Percentiles rank a stretch among this genome's conserved stretches.
phyloP scores from a whole-genome alignment of 495 filamentous ascomycete species.

The Neurospora intermedia region DNA sequence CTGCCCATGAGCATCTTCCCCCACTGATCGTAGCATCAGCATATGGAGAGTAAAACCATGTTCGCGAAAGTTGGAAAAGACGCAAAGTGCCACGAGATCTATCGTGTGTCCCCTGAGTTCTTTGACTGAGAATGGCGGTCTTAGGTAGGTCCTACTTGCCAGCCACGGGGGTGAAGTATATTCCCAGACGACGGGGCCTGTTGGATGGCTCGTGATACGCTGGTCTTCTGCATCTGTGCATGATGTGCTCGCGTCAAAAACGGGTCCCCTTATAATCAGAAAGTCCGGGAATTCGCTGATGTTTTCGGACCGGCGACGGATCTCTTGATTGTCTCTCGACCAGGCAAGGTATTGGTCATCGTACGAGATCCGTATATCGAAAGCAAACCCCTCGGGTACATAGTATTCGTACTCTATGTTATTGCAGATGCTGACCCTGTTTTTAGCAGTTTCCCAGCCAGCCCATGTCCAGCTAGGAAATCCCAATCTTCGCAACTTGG shows the following conservation, averaged over 20 bases:
- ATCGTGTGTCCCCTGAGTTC: not conserved
- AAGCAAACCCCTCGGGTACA: not conserved
- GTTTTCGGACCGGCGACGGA: rapidly evolving
- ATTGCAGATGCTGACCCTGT: too few species aligned
- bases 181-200: not conserved
- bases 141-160: not conserved
- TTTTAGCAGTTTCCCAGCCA: not conserved
- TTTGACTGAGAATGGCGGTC: not conserved
- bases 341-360: not conserved
- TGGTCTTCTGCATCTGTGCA: not conserved
- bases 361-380: not conserved
- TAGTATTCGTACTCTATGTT: too few species aligned
- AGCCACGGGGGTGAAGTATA: not conserved
- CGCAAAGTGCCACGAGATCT: not conserved
- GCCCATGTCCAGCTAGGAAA: slow-evolving; percentile 2
- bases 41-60: rapidly evolving
- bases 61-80: rapidly evolving
- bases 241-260: not conserved
- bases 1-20: not conserved
- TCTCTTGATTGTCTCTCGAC: rapidly evolving
- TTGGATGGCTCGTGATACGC: not conserved
- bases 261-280: not conserved
- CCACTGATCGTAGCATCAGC: not conserved
- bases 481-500: too few species aligned
- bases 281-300: not conserved